Evolutionary conservation across 164 flowering plant species (phyloP).

Genomic region (Nymphaea thermarum): DNA sequence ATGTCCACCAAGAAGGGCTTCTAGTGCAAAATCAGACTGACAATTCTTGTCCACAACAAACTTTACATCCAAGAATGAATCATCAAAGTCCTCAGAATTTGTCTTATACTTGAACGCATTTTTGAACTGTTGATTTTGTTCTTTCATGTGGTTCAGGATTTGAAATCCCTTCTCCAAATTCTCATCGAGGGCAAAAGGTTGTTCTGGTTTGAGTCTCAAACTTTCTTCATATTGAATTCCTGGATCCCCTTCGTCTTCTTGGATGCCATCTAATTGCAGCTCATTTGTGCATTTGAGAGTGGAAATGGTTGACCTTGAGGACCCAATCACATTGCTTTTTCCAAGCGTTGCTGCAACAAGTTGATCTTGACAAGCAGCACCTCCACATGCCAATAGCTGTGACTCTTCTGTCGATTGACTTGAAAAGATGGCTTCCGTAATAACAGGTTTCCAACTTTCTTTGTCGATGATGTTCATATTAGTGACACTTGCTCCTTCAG

Average conservation of each 20-base stretch:
- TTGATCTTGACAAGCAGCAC: no score
- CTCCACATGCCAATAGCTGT: not conserved
- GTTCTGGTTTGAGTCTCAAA: slow-evolving; percentile 3
- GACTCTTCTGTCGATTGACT: not conserved
- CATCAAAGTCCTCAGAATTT: slow-evolving; percentile 22
- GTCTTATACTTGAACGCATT: slow-evolving; percentile 9
- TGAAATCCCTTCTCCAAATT: not conserved
- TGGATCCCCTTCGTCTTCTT: slow-evolving; percentile 1
- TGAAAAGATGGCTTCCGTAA: not conserved
- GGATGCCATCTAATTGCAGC: not conserved
- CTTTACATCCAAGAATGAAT: slow-evolving; percentile 52
- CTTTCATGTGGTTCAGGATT: slow-evolving; percentile 10
- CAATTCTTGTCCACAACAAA: slow-evolving; percentile 21
- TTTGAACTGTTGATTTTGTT: slow-evolving; percentile 10
- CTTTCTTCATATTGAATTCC: slow-evolving; percentile 2
- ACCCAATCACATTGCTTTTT: not conserved
- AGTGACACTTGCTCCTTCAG: slow-evolving; percentile 19
- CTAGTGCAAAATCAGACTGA: slow-evolving; percentile 19
- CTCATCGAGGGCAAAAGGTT: slow-evolving; percentile 1
- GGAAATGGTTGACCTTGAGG: not conserved
- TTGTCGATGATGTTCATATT: slow-evolving; percentile 32
- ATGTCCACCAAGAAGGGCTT: slow-evolving; percentile 31
- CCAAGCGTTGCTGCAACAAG: not conserved
- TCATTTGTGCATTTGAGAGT: not conserved
- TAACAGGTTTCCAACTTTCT: slow-evolving; percentile 12